Evolutionary conservation across 306 rosid species (phyloP).

Genomic region (Cercis canadensis): DNA sequence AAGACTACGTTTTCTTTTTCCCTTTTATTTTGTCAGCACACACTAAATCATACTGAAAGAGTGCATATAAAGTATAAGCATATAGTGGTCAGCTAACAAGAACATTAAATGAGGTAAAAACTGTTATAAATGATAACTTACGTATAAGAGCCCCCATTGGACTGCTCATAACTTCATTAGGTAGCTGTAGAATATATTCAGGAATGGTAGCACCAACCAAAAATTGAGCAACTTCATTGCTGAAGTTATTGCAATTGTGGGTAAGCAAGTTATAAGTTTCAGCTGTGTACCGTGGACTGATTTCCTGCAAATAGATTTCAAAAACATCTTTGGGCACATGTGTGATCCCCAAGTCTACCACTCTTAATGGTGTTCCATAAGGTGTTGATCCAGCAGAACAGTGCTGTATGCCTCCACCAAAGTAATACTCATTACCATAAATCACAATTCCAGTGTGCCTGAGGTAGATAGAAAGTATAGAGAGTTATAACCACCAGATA

Average conservation of each 20-base stretch:
- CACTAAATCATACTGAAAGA: neutral
- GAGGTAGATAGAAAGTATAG: slow-evolving; percentile 4
- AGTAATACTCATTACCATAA: slow-evolving; percentile 86
- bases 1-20: too few species aligned
- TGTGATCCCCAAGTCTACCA: slow-evolving; percentile 78
- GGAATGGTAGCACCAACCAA: slow-evolving; percentile 86
- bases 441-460: slow-evolving; percentile 98
- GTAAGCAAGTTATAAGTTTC: slow-evolving; percentile 82
- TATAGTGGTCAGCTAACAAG: neutral
- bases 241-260: slow-evolving; percentile 95
- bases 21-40: neutral
- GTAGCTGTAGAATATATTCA: slow-evolving; percentile 80
- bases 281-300: slow-evolving; percentile 72
- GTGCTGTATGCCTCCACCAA: slow-evolving; percentile 95
- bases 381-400: slow-evolving; percentile 73
- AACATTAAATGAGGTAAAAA: neutral
- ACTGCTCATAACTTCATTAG: slow-evolving; percentile 83
- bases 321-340: slow-evolving; percentile 91
- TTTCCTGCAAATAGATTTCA: slow-evolving; percentile 86
- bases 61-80: neutral
- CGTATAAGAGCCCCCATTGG: slow-evolving; percentile 87
- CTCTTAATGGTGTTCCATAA: slow-evolving; percentile 82
- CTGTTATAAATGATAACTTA: slow-evolving; percentile 45
- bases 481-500: neutral
- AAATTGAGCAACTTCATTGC: slow-evolving; percentile 91